Percentiles rank a stretch among this genome's conserved stretches.
Evolutionary conservation across 1,284 basidiomycete genomes (phyloP).

Genomic region (Naganishia liquefaciens): DNA sequence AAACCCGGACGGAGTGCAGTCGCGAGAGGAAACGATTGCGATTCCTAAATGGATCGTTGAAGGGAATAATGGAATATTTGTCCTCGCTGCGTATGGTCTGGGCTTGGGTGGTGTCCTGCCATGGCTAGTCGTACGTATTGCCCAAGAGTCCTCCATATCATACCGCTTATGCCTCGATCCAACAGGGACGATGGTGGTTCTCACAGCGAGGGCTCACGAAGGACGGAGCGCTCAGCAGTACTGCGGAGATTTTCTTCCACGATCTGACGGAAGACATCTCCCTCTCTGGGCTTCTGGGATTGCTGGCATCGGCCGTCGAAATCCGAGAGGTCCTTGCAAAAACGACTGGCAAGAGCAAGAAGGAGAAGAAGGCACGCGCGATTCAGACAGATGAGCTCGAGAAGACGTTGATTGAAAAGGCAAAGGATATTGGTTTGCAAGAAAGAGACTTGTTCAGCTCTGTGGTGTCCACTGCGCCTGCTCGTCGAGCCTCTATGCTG

Average conservation of each 20-base stretch:
- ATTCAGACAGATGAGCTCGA: constrained; percentile 63
- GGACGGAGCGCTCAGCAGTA: constrained; percentile 81
- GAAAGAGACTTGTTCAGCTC: constrained; percentile 22
- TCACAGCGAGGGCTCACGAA: constrained; percentile 87
- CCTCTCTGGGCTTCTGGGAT: constrained; percentile 71
- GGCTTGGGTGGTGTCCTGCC: constrained; percentile 86
- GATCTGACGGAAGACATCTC: constrained; percentile 75
- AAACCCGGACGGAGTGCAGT: constrained; percentile 94
- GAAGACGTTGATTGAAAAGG: constrained; percentile 58
- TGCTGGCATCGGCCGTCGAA: constrained; percentile 73
- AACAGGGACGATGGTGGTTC: constrained; percentile 93
- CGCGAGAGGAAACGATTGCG: constrained; percentile 93
- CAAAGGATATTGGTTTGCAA: constrained; percentile 51
- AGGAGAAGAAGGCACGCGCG: constrained; percentile 53
- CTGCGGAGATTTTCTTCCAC: constrained; percentile 89
- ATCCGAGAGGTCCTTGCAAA: constrained; percentile 54
- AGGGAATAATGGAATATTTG: constrained; percentile 85
- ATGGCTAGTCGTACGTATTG: constrained; percentile 69
- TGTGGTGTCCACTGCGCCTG: constrained; percentile 42
- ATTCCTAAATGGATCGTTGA: constrained; percentile 93
- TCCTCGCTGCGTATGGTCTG: constrained; percentile 82
- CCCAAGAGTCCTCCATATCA: neutral
- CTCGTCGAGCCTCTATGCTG: constrained; percentile 66
- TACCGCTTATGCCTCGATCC: neutral
- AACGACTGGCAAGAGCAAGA: constrained; percentile 47